Percentiles rank a stretch among this genome's conserved stretches.
phyloP scores from a whole-genome alignment of 1,284 basidiomycete species.

The Sporisorium scitamineum region DNA sequence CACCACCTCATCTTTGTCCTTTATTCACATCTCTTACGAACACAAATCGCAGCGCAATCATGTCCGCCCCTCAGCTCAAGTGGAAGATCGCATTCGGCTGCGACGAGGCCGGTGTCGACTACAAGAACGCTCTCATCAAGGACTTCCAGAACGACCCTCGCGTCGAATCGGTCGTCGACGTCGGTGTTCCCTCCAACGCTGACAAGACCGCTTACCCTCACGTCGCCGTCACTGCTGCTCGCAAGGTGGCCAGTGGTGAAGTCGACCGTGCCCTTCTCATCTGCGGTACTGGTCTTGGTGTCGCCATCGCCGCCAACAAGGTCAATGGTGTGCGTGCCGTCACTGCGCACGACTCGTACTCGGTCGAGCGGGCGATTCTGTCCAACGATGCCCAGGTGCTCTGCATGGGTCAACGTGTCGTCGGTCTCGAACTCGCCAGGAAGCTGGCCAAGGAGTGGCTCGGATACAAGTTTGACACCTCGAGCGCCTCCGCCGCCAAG shows the following conservation, averaged over 20 bases:
- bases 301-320: slow-evolving; percentile 71
- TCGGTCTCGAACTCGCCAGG: slow-evolving; percentile 71
- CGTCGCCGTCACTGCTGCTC: slow-evolving; percentile 71
- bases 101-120: slow-evolving; percentile 59
- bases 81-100: slow-evolving; percentile 53
- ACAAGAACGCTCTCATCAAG: slow-evolving; percentile 60
- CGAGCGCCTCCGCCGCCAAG: slow-evolving; percentile 70
- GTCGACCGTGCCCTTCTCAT: slow-evolving; percentile 71
- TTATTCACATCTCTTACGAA: not conserved
- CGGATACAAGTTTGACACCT: slow-evolving; percentile 70
- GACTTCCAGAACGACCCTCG: slow-evolving; percentile 58
- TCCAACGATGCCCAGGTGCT: slow-evolving; percentile 72
- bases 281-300: slow-evolving; percentile 71
- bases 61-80: slow-evolving; percentile 45
- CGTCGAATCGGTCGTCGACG: slow-evolving; percentile 55
- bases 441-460: slow-evolving; percentile 71
- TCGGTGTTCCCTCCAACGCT: slow-evolving; percentile 54
- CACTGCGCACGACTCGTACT: slow-evolving; percentile 71
- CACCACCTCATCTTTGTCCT: not conserved
- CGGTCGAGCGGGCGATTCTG: slow-evolving; percentile 71
- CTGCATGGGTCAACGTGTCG: slow-evolving; percentile 71
- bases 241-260: slow-evolving; percentile 70
- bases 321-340: slow-evolving; percentile 71
- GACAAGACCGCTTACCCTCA: slow-evolving; percentile 71
- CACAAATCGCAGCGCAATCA: not conserved